Evolutionary conservation across 176 grass and related monocot species (phyloP).

Genomic region (Musa troglodytarum): DNA sequence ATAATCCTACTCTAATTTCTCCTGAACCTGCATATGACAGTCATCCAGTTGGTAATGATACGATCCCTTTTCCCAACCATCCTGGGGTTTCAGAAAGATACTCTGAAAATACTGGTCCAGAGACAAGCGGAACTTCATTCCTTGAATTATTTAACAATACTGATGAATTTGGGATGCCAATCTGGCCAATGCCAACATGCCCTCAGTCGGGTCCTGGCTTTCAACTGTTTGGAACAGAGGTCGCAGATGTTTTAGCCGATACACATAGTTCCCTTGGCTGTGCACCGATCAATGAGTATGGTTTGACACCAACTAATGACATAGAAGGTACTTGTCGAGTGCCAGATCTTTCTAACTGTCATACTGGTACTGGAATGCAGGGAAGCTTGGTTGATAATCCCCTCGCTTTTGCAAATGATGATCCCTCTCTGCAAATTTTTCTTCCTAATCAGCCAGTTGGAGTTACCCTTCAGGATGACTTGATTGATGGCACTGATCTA

Average conservation of each 20-base stretch:
- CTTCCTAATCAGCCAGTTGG: constrained; percentile 19
- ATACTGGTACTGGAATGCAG: neutral
- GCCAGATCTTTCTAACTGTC: constrained; percentile 7
- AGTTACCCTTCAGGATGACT: constrained; percentile 9
- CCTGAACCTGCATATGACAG: constrained; percentile 23
- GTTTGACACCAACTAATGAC: constrained; percentile 24
- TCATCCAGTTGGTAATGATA: constrained; percentile 13
- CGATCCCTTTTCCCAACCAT: constrained; percentile 18
- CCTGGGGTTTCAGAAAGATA: constrained; percentile 32
- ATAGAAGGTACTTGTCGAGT: constrained; percentile 9
- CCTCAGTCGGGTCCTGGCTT: constrained; percentile 18
- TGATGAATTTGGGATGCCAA: constrained; percentile 44
- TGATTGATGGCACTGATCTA: neutral
- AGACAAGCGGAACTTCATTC: constrained; percentile 26
- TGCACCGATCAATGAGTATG: constrained; percentile 21
- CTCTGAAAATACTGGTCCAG: constrained; percentile 27
- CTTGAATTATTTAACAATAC: constrained; percentile 34
- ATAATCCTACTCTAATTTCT: constrained; percentile 44
- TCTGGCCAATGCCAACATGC: constrained; percentile 43
- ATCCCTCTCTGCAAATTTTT: constrained; percentile 27
- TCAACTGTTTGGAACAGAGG: constrained; percentile 21
- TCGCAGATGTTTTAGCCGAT: constrained; percentile 27
- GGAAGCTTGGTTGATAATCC: constrained; percentile 20
- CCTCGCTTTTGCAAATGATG: constrained; percentile 31
- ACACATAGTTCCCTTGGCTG: constrained; percentile 24